A percentile compares a stretch with the other conserved stretches of the same genome.
Evolutionary conservation across 352 stramenopile species (phyloP).

Genomic region (Globisporangium recalcitrans): DNA sequence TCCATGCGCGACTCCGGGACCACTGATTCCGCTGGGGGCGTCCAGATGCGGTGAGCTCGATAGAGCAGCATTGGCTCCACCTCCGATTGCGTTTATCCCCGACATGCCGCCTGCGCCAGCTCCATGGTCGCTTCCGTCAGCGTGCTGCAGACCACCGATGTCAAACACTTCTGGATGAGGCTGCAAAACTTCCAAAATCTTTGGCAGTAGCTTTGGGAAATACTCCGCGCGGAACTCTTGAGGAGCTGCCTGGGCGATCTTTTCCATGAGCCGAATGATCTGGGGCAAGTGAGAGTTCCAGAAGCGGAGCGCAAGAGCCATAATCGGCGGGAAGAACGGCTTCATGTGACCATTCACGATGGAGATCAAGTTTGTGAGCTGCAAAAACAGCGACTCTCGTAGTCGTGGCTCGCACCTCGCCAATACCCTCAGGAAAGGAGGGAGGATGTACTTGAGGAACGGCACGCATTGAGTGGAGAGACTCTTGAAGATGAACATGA

Average conservation of each 20-base stretch:
- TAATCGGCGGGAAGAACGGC: conserved; percentile 95
- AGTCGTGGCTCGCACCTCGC: conserved; percentile 87
- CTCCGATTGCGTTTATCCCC: conserved; percentile 11
- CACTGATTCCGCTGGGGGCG: not conserved
- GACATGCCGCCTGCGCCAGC: conserved; percentile 2
- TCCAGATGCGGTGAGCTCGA: conserved; percentile 7
- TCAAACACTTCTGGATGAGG: conserved; percentile 71
- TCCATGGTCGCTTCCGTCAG: conserved; percentile 22
- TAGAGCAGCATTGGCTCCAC: not conserved
- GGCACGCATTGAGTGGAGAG: conserved; percentile 93
- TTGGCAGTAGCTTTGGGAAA: conserved; percentile 85
- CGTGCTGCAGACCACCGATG: conserved; percentile 35
- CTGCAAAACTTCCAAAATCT: conserved; percentile 83
- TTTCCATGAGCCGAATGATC: conserved; percentile 94
- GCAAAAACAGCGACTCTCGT: conserved; percentile 94
- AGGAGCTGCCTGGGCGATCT: conserved; percentile 68
- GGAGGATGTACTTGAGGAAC: conserved; percentile 97
- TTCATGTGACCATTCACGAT: conserved; percentile 96
- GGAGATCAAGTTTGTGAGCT: conserved; percentile 93
- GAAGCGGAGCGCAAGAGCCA: conserved; percentile 94
- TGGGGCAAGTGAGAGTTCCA: conserved; percentile 95
- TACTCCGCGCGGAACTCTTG: conserved; percentile 83
- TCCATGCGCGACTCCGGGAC: not conserved
- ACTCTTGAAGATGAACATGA: conserved; percentile 99
- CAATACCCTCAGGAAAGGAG: conserved; percentile 95